phyloP scores from a whole-genome alignment of 2,329 filamentous ascomycete genomes.

The Hyphodiscus sp. region DNA sequence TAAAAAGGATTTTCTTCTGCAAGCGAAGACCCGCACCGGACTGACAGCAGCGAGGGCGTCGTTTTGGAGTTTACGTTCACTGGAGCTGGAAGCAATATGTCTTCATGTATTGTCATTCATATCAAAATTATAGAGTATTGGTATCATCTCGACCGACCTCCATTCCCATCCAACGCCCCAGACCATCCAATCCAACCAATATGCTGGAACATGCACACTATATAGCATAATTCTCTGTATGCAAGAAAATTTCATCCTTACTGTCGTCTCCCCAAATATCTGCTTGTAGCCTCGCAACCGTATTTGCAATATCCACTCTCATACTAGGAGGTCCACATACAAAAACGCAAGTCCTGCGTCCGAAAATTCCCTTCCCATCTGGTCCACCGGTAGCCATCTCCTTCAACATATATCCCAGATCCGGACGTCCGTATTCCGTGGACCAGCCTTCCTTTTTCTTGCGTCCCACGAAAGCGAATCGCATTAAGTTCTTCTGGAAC shows the following conservation, averaged over 20 bases:
- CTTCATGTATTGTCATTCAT: background rate
- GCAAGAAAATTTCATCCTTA: conserved; percentile 85
- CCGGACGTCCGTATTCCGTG: conserved; percentile 85
- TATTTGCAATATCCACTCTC: conserved; percentile 80
- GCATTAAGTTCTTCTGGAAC: conserved; percentile 84
- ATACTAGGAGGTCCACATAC: conserved; percentile 86
- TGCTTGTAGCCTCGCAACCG: conserved; percentile 74
- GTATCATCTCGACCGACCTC: background rate
- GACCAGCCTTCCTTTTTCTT: conserved; percentile 76
- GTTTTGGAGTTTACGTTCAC: background rate
- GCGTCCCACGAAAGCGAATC: conserved; percentile 74
- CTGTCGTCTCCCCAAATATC: conserved; percentile 73
- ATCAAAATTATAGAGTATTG: background rate
- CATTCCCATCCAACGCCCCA: background rate
- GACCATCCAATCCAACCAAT: background rate
- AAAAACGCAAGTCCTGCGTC: conserved; percentile 78
- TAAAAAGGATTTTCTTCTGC: too few species aligned
- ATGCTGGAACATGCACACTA: conserved; percentile 32
- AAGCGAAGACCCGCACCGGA: too few species aligned
- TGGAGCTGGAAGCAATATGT: background rate
- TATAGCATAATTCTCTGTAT: conserved; percentile 91
- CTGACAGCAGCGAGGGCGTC: too few species aligned
- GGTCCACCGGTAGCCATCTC: conserved; percentile 69
- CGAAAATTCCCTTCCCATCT: conserved; percentile 63
- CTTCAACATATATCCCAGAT: conserved; percentile 79